Base-by-base conservation (phyloP, 2,329 filamentous ascomycete genomes). In the Aspergillus sp. region DNA sequence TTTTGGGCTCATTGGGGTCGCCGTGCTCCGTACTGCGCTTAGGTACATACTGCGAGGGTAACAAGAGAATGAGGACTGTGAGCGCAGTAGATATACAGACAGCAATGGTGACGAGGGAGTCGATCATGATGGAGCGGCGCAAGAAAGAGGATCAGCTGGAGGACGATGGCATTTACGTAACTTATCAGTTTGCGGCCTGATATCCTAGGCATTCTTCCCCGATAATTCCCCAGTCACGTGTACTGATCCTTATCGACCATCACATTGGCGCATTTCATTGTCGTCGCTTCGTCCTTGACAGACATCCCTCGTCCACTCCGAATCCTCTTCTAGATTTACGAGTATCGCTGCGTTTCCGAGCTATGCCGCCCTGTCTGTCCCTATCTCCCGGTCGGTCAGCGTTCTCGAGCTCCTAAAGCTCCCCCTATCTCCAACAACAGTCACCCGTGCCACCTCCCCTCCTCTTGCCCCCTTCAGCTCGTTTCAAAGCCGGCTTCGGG, bases 21-120 rank as follows among this genome's bases (percentile, higher is more conserved):
- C 56, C 56, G 32, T 68, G 56, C n/a, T 50, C 56, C 13, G 64
- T 49, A 13, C 61, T 59, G 10, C 64, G 60, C 55, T 71, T 73
- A 11, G 73, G 69, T 32, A 71, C 69, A 69, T 83, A 84, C 58
- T 76, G 75, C 19, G 77, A 76, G 1, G 83, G 83, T 13, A 83
- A 67, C 6, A 78, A 74, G 47, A 83, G 56, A 21, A 85, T 74
- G 34, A 82, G 63, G 38, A 81, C 55, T 6, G 78, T 79, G 58
- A 84, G 61, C 10, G 74, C 60, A 3, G 75, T 79, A 14, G 78
- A 80, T 41, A 83, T 59, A 60, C 54, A 78, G 49, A 71, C 72
- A 21, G 64, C 68, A 55, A 73, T 53, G 49, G 61, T 70, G 48
- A 72, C 64, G 46, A 72, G 50, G 14, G 60, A 58, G 34, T 70